Conservation (phyloP, 2,329 filamentous ascomycete species). For the Mycocentrospora acerina region DNA sequence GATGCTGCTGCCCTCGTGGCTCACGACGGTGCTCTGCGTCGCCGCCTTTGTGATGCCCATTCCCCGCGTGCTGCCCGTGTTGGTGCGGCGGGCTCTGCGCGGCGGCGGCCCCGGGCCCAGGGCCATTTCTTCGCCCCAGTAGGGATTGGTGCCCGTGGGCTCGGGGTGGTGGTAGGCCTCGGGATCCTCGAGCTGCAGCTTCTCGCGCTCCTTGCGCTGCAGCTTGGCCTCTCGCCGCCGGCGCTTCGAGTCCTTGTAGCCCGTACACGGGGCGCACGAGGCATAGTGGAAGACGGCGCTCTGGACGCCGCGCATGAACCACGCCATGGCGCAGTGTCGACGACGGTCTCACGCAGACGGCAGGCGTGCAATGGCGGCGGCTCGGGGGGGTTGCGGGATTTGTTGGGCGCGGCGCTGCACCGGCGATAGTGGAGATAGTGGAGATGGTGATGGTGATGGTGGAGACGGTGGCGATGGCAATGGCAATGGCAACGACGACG, state of each 20-base stretch:
- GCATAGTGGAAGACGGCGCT: conserved; percentile 77
- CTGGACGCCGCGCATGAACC: conserved; percentile 58
- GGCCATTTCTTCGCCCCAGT: conserved; percentile 84
- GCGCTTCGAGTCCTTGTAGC: conserved; percentile 68
- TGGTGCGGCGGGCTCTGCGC: conserved; percentile 57
- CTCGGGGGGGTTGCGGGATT: not conserved
- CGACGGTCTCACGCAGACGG: not conserved
- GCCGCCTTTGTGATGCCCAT: conserved; percentile 55
- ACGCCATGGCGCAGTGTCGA: conserved; percentile 34
- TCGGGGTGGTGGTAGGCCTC: conserved; percentile 75
- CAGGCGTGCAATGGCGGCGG: conserved; percentile 2
- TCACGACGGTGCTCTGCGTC: conserved; percentile 47
- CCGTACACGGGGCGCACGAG: conserved; percentile 76
- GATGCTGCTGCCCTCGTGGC: conserved; percentile 28
- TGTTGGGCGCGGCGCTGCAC: conserved; percentile 1
- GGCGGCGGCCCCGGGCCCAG: conserved; percentile 75
- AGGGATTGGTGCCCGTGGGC: conserved; percentile 83
- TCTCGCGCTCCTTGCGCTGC: conserved; percentile 66
- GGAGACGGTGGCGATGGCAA: too few relatives aligned
- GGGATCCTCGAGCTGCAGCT: conserved; percentile 68
- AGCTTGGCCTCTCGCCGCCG: conserved; percentile 69
- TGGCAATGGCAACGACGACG: too few relatives aligned
- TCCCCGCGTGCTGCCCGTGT: conserved; percentile 56
- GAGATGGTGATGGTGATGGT: too few relatives aligned
- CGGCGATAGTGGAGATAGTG: too few relatives aligned